A percentile compares a stretch with the other conserved stretches of the same genome.
These are phyloP conservation scores for Pythium monospermum DNA, from an alignment of 352 stramenopile genomes.

Conservation along the genomic window DNA sequence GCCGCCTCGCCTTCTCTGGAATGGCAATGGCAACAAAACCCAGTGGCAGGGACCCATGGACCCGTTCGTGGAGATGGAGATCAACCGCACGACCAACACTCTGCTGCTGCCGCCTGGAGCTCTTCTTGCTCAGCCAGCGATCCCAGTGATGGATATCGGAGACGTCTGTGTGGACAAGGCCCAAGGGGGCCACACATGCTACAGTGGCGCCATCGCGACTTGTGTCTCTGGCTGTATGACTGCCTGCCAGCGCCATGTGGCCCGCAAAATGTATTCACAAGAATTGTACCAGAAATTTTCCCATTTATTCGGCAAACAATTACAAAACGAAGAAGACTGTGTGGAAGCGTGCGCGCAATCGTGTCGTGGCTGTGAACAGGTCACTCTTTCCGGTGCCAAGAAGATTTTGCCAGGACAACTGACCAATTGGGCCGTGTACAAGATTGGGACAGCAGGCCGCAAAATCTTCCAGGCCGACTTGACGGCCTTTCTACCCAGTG, in stretches of 20 bases:
- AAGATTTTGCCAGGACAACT: constrained; percentile 24
- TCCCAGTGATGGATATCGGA: constrained; percentile 30
- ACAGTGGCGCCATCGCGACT: constrained; percentile 31
- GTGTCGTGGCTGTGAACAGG: constrained; percentile 61
- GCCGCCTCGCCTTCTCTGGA: constrained; percentile 52
- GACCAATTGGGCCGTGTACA: constrained; percentile 38
- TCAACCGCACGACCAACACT: constrained; percentile 45
- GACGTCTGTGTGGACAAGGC: constrained; percentile 61
- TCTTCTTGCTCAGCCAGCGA: not conserved
- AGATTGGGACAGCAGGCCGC: constrained; percentile 21
- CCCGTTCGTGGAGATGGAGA: constrained; percentile 50
- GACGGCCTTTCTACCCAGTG: constrained; percentile 32
- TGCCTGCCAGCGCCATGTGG: constrained; percentile 39
- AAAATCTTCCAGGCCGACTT: constrained; percentile 49
- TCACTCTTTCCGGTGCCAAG: constrained; percentile 45
- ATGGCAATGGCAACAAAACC: constrained; percentile 41
- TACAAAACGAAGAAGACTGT: constrained; percentile 66
- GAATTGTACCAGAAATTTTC: constrained; percentile 42
- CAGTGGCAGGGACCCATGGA: constrained; percentile 48
- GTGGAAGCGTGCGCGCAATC: constrained; percentile 52
- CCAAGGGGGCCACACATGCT: constrained; percentile 56
- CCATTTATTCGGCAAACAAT: constrained; percentile 67
- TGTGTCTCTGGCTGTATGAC: constrained; percentile 61
- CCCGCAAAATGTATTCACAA: constrained; percentile 37
- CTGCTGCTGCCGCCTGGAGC: constrained; percentile 21